Conservation (phyloP, 169 alveolate species). For the Plasmodium ovale region DNA sequence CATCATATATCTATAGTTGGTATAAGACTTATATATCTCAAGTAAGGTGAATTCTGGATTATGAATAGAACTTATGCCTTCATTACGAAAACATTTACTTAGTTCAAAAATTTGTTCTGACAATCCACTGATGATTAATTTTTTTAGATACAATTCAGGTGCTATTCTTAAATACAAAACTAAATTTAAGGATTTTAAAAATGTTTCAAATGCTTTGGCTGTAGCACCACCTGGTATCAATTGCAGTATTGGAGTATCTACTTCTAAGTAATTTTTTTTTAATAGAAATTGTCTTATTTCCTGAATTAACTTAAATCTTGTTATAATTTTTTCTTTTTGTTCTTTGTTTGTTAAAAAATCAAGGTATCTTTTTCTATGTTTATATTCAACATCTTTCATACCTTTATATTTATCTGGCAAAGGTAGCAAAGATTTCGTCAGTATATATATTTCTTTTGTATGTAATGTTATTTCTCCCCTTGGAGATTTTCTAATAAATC, state of each 20-base stretch:
- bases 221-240: slow-evolving; percentile 95
- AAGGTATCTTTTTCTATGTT: slow-evolving; percentile 90
- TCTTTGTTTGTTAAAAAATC: slow-evolving; percentile 87
- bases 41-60: slow-evolving; percentile 95
- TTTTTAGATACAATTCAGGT: slow-evolving; percentile 95
- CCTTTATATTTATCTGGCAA: slow-evolving; percentile 78
- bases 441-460: slow-evolving; percentile 38
- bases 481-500: slow-evolving; percentile 50
- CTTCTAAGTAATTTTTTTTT: slow-evolving; percentile 91
- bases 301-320: slow-evolving; percentile 85
- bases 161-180: slow-evolving; percentile 94
- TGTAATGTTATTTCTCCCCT: slow-evolving; percentile 77
- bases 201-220: slow-evolving; percentile 94
- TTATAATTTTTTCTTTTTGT: slow-evolving; percentile 84
- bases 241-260: slow-evolving; percentile 95
- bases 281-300: slow-evolving; percentile 84
- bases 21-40: slow-evolving; percentile 95
- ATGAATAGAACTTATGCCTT: slow-evolving; percentile 92
- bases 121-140: slow-evolving; percentile 94
- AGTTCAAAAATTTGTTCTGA: slow-evolving; percentile 93
- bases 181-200: slow-evolving; percentile 92
- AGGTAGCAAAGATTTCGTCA: slow-evolving; percentile 60
- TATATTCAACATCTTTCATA: slow-evolving; percentile 85
- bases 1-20: slow-evolving; percentile 95
- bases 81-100: slow-evolving; percentile 96